Conservation (phyloP, 1,284 basidiomycete genomes). For the Cerrena zonata region DNA sequence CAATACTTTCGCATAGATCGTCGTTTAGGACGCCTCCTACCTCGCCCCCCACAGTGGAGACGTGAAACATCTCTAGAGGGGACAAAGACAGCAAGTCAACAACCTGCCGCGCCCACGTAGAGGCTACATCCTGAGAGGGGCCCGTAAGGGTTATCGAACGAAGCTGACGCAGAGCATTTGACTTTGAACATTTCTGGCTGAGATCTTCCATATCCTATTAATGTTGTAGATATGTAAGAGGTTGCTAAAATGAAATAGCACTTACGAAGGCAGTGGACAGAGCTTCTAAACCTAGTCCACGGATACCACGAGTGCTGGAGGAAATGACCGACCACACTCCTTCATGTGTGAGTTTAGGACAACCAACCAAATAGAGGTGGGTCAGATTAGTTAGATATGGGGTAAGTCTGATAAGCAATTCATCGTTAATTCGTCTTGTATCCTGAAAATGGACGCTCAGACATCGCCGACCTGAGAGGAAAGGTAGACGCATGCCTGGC, state of each 20-base stretch:
- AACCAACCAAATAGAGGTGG: slow-evolving; percentile 56
- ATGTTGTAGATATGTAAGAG: neutral
- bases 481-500: slow-evolving; percentile 43
- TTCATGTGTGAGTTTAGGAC: slow-evolving; percentile 57
- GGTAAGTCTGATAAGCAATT: slow-evolving; percentile 41
- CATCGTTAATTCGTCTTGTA: slow-evolving; percentile 52
- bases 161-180: slow-evolving; percentile 37
- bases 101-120: slow-evolving; percentile 41
- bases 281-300: slow-evolving; percentile 56
- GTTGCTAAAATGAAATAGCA: slow-evolving; percentile 7
- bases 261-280: slow-evolving; percentile 57
- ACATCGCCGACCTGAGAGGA: neutral
- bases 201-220: slow-evolving; percentile 50
- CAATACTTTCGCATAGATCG: slow-evolving; percentile 45
- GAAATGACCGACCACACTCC: slow-evolving; percentile 49
- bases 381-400: slow-evolving; percentile 44
- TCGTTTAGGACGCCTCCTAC: slow-evolving; percentile 36
- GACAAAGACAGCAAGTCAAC: slow-evolving; percentile 39
- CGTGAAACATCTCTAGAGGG: slow-evolving; percentile 53
- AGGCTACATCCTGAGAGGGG: slow-evolving; percentile 29
- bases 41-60: slow-evolving; percentile 49
- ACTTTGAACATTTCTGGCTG: slow-evolving; percentile 31
- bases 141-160: slow-evolving; percentile 56
- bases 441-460: slow-evolving; percentile 30
- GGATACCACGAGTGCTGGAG: slow-evolving; percentile 39